Conservation (phyloP, 2,329 filamentous ascomycete genomes). For the Apiospora kogelbergensis region DNA sequence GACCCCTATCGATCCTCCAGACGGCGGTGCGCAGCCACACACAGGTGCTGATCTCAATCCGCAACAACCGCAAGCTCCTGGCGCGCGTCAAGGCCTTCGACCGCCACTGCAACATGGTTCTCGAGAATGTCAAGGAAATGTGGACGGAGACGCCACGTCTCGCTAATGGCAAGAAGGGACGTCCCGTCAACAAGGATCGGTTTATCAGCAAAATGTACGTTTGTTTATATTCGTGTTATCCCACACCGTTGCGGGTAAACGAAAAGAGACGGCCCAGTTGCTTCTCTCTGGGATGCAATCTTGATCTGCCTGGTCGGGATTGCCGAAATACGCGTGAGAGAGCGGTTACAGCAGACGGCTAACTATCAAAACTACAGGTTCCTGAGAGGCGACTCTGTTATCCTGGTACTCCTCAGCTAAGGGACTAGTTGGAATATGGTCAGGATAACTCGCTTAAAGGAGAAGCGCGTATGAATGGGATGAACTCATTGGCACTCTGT, state of each 20-base stretch:
- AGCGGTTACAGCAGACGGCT: not conserved
- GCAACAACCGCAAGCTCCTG: conserved; percentile 97
- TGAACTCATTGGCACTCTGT: not conserved
- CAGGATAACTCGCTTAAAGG: not conserved
- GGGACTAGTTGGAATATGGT: not conserved
- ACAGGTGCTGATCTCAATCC: conserved; percentile 94
- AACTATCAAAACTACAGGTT: conserved; percentile 56
- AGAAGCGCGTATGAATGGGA: conserved; percentile 3
- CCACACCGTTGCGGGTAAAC: no score
- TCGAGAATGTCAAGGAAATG: conserved; percentile 99
- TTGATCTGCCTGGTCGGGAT: no score
- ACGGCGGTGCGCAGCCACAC: conserved; percentile 93
- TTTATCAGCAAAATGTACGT: conserved; percentile 96
- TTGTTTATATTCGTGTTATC: not conserved
- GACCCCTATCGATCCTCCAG: conserved; percentile 89
- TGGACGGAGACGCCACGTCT: conserved; percentile 92
- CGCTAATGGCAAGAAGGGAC: conserved; percentile 82
- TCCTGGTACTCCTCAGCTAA: conserved; percentile 81
- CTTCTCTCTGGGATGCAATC: not conserved
- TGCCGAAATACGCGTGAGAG: not conserved
- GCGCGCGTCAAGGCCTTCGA: conserved; percentile 98
- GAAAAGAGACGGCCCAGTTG: no score
- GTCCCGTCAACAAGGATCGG: conserved; percentile 93
- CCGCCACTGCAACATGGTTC: conserved; percentile 97
- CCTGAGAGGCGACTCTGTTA: conserved; percentile 82